These are phyloP conservation scores for Zopfochytrium polystomum DNA, from an alignment of 371 early-diverging fungal genomes.

Conservation along the genomic window DNA sequence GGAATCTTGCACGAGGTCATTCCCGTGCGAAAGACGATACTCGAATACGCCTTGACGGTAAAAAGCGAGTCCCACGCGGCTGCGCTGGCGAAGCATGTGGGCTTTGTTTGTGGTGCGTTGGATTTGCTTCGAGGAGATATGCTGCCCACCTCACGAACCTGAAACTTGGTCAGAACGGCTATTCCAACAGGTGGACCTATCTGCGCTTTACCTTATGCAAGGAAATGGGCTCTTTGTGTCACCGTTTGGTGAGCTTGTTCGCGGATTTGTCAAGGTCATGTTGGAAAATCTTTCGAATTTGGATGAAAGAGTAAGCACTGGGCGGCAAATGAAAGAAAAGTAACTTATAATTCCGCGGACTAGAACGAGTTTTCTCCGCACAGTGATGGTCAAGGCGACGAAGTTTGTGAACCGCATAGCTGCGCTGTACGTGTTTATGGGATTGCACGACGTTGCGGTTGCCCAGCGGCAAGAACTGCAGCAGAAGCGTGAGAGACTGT, in stretches of 20 bases:
- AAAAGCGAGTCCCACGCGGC: not conserved
- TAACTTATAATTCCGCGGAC: no score
- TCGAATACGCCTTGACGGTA: slow-evolving; percentile 25
- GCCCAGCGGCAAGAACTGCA: not conserved
- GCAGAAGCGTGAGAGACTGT: not conserved
- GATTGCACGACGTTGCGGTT: slow-evolving; percentile 10
- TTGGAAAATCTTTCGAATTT: not conserved
- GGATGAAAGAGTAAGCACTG: not conserved
- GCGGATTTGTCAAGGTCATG: slow-evolving; percentile 14
- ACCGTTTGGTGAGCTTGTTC: slow-evolving; percentile 27
- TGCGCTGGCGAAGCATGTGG: not conserved
- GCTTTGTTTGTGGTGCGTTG: not conserved
- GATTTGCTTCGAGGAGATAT: not conserved
- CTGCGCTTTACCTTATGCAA: slow-evolving; percentile 21
- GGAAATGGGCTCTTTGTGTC: slow-evolving; percentile 25
- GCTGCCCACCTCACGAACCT: not conserved
- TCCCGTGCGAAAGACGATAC: slow-evolving; percentile 23
- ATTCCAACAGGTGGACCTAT: slow-evolving; percentile 21
- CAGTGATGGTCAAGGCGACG: not conserved
- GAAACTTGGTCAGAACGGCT: not conserved
- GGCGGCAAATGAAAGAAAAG: no score
- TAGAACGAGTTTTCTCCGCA: not conserved
- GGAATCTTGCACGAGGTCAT: slow-evolving; percentile 24
- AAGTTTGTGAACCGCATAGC: slow-evolving; percentile 12
- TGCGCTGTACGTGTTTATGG: slow-evolving; percentile 19